Percentiles rank a stretch among this genome's conserved stretches.
These are phyloP conservation scores for Selenicereus undatus DNA, from an alignment of 148 eudicot species.

Conservation along the genomic window DNA sequence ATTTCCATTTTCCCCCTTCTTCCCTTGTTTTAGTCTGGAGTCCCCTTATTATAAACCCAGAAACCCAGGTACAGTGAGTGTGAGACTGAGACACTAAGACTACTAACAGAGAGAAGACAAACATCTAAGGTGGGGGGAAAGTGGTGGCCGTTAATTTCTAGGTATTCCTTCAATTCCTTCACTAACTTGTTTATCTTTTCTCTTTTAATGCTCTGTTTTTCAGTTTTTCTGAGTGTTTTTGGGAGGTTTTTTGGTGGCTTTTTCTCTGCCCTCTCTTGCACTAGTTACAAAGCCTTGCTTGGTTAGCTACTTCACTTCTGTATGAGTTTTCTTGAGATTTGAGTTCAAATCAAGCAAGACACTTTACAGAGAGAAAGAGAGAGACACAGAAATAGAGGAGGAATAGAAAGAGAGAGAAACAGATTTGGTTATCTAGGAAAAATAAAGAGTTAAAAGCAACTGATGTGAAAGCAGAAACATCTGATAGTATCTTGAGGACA, in stretches of 20 bases:
- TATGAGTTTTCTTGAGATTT: slow-evolving; percentile 23
- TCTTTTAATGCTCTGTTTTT: slow-evolving; percentile 17
- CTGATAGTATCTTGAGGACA: slow-evolving; percentile 33
- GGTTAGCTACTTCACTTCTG: background rate
- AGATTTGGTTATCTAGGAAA: slow-evolving; percentile 61
- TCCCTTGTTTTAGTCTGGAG: background rate
- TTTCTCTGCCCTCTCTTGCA: background rate
- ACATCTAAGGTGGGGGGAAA: slow-evolving; percentile 28
- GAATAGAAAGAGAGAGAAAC: background rate
- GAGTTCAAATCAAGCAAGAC: slow-evolving; percentile 42
- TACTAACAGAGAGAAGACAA: background rate
- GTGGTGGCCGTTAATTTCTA: slow-evolving; percentile 44
- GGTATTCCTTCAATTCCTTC: slow-evolving; percentile 60
- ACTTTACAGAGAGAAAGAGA: slow-evolving; percentile 3
- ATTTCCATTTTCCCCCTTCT: background rate
- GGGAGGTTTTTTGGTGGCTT: background rate
- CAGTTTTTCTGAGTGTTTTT: background rate
- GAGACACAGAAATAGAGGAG: slow-evolving; percentile 28
- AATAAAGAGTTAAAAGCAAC: slow-evolving; percentile 36
- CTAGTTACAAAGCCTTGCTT: background rate
- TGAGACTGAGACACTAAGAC: slow-evolving; percentile 13
- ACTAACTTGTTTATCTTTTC: slow-evolving; percentile 18
- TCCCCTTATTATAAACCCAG: slow-evolving; percentile 13
- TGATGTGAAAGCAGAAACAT: slow-evolving; percentile 32
- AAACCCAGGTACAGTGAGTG: slow-evolving; percentile 16